A percentile compares a stretch with the other conserved stretches of the same genome.
Conservation (phyloP, 176 grass and related monocot species). For the Poa annua region DNA sequence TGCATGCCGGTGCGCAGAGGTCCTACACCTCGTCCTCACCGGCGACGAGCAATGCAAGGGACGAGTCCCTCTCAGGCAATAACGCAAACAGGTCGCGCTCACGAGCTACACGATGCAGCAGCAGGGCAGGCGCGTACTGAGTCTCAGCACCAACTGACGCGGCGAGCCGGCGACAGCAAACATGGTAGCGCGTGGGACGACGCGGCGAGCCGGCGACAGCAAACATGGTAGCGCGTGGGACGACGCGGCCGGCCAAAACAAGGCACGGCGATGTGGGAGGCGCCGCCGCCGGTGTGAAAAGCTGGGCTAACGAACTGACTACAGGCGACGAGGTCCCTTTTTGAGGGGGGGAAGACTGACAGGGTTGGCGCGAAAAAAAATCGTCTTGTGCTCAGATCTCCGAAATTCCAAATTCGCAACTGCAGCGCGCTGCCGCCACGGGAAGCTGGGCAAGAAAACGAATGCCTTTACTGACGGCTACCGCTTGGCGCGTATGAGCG, state of each 20-base stretch:
- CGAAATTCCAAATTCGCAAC: background rate
- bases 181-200: no score
- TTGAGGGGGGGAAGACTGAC: no score
- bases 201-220: no score
- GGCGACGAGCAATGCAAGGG: background rate
- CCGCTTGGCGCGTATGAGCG: no score
- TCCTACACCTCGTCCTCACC: background rate
- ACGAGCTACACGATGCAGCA: background rate
- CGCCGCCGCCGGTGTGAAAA: background rate
- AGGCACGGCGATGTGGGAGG: background rate
- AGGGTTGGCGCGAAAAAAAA: no score
- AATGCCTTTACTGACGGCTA: no score
- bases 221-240: no score
- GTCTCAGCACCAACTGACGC: background rate
- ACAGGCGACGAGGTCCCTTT: no score
- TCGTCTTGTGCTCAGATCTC: background rate
- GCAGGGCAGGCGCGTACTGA: background rate
- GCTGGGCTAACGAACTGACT: no score
- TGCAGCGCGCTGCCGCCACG: background rate
- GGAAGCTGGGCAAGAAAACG: no score
- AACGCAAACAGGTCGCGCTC: background rate
- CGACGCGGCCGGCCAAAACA: background rate
- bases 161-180: no score
- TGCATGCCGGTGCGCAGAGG: background rate
- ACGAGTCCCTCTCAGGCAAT: background rate